Evolutionary conservation across 1,284 basidiomycete species (phyloP).

Genomic region (Cryptococcus maquisensis): DNA sequence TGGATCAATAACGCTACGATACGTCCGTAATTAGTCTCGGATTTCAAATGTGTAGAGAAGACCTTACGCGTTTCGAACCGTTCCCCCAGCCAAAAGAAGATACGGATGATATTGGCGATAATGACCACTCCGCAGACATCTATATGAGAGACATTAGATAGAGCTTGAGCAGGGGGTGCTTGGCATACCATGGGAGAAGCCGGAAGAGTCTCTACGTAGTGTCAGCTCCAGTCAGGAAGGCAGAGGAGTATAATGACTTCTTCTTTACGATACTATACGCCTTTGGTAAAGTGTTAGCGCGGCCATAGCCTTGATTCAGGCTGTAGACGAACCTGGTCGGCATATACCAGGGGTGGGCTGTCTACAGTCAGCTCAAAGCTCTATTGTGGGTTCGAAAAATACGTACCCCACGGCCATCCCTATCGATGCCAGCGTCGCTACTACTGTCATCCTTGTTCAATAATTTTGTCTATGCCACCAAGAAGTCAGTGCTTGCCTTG

Average conservation of each 20-base stretch:
- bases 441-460: slow-evolving; percentile 15
- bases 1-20: slow-evolving; percentile 48
- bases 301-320: too few relatives aligned
- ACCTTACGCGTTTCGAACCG: slow-evolving; percentile 50
- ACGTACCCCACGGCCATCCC: slow-evolving; percentile 49
- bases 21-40: background rate
- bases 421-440: slow-evolving; percentile 40
- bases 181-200: slow-evolving; percentile 44
- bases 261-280: slow-evolving; percentile 52
- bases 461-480: too few relatives aligned
- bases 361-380: slow-evolving; percentile 7
- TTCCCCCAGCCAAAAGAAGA: slow-evolving; percentile 53
- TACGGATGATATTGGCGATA: slow-evolving; percentile 49
- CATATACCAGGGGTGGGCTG: slow-evolving; percentile 51
- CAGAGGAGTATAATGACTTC: slow-evolving; percentile 30
- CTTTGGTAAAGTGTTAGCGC: slow-evolving; percentile 16
- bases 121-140: slow-evolving; percentile 46
- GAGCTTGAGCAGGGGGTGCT: background rate
- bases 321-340: slow-evolving; percentile 47
- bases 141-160: slow-evolving; percentile 4
- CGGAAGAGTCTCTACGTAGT: slow-evolving; percentile 41
- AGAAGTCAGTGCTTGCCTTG: too few relatives aligned
- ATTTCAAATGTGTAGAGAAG: background rate
- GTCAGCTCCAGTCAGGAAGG: background rate
- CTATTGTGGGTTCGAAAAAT: background rate